Percentiles rank a stretch among this genome's conserved stretches.
Evolutionary conservation across 306 rosid species (phyloP).

Genomic region (Malus asiatica): DNA sequence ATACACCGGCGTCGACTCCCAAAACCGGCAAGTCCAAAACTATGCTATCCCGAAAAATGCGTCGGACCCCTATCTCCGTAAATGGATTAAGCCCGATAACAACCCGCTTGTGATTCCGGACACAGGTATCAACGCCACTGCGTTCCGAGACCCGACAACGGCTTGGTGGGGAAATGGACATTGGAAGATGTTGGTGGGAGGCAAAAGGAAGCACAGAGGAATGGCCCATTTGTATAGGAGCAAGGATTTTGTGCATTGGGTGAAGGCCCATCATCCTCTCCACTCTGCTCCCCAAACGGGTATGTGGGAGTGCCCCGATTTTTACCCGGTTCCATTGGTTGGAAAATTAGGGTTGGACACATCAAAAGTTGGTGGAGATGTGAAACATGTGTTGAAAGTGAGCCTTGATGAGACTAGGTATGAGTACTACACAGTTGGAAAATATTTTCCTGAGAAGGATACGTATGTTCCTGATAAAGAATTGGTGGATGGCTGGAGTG

Average conservation of each 20-base stretch:
- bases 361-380: constrained; percentile 20
- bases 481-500: constrained; percentile 63
- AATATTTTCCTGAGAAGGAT: constrained; percentile 28
- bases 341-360: constrained; percentile 46
- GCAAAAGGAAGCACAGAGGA: constrained; percentile 38
- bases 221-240: constrained; percentile 58
- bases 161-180: constrained; percentile 61
- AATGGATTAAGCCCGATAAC: constrained; percentile 58
- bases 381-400: constrained; percentile 60
- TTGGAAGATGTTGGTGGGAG: constrained; percentile 64
- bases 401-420: constrained; percentile 71
- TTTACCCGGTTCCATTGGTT: constrained; percentile 47
- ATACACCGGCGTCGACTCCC: constrained; percentile 57
- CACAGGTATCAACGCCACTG: constrained; percentile 22
- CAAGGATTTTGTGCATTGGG: constrained; percentile 51
- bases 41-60: constrained; percentile 47
- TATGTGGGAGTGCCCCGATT: constrained; percentile 89
- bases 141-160: constrained; percentile 74
- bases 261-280: constrained; percentile 56
- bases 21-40: constrained; percentile 52
- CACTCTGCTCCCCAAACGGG: constrained; percentile 53
- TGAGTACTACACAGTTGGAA: constrained; percentile 74
- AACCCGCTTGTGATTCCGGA: constrained; percentile 46
- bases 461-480: constrained; percentile 53
- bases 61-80: constrained; percentile 52